Percentiles rank a stretch among this genome's conserved stretches.
Conservation (phyloP, 2,329 filamentous ascomycete species). For the Fusarium sp. region DNA sequence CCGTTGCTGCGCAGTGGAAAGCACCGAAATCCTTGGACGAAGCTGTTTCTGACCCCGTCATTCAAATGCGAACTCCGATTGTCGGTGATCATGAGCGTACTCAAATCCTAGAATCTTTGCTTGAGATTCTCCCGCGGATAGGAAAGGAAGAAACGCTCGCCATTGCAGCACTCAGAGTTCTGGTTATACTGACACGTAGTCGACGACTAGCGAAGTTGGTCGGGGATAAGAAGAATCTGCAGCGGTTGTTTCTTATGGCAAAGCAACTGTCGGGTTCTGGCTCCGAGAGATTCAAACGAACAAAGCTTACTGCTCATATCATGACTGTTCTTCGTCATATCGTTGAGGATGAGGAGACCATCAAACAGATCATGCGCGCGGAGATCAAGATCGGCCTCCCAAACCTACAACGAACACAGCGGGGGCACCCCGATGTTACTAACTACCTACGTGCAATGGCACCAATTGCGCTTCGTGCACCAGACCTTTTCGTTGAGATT, state of each 20-base stretch:
- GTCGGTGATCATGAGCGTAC: slow-evolving; percentile 72
- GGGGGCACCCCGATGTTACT: slow-evolving; percentile 73
- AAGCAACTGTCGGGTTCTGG: slow-evolving; percentile 88
- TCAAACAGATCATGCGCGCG: slow-evolving; percentile 90
- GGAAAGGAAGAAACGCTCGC: slow-evolving; percentile 89
- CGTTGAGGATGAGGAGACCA: slow-evolving; percentile 90
- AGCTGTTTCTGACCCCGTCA: slow-evolving; percentile 63
- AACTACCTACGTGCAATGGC: slow-evolving; percentile 82
- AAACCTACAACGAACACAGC: slow-evolving; percentile 59
- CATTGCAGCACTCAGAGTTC: slow-evolving; percentile 81
- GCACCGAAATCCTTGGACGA: slow-evolving; percentile 63
- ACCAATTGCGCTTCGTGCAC: slow-evolving; percentile 82
- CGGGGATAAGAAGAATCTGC: slow-evolving; percentile 88
- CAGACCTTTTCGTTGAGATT: slow-evolving; percentile 87
- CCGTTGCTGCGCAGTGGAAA: slow-evolving; percentile 78
- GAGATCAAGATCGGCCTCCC: slow-evolving; percentile 87
- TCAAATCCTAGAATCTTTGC: slow-evolving; percentile 79
- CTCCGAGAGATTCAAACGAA: slow-evolving; percentile 75
- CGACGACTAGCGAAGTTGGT: slow-evolving; percentile 79
- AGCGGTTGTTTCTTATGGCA: slow-evolving; percentile 92
- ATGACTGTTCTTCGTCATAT: slow-evolving; percentile 92
- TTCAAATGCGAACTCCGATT: slow-evolving; percentile 70
- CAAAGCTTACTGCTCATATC: slow-evolving; percentile 69
- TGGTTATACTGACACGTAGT: slow-evolving; percentile 88
- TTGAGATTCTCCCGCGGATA: slow-evolving; percentile 86